phyloP scores from a whole-genome alignment of 345 rosid species.

The Corymbia maculata region DNA sequence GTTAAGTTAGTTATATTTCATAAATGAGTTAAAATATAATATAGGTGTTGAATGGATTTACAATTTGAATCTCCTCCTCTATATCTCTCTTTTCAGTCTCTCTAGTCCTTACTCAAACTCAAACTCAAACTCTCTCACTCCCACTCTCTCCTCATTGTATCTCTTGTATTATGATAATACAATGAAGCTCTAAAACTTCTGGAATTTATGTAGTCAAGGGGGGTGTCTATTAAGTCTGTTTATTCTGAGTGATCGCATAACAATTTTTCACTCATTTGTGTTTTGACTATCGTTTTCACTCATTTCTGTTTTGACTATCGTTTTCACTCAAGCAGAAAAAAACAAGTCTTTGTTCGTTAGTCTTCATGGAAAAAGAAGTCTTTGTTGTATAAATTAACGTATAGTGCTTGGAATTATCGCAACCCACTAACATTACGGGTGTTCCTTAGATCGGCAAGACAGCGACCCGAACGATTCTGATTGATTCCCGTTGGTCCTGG shows the following conservation, averaged over 20 bases:
- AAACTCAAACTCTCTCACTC: too few species aligned
- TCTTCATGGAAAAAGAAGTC: not conserved
- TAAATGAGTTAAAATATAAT: too few species aligned
- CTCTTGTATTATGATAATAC: not conserved
- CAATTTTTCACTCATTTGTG: not conserved
- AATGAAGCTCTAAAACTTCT: not conserved
- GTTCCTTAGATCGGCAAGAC: not conserved
- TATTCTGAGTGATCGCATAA: not conserved
- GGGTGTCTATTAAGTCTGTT: not conserved
- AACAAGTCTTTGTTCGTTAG: not conserved
- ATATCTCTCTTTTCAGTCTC: too few species aligned
- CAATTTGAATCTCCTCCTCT: too few species aligned
- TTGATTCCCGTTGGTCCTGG: not conserved
- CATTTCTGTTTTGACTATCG: not conserved
- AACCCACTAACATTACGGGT: not conserved
- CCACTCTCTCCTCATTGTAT: too few species aligned
- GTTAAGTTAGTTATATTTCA: too few species aligned
- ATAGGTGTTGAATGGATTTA: not conserved
- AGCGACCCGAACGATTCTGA: not conserved
- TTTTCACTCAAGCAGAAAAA: not conserved
- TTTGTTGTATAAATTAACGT: not conserved
- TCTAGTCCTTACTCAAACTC: not conserved
- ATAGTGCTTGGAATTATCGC: not conserved
- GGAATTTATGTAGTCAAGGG: not conserved
- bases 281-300: not conserved